Base-by-base conservation (phyloP, 306 rosid species). In the Lathyrus aphaca region DNA sequence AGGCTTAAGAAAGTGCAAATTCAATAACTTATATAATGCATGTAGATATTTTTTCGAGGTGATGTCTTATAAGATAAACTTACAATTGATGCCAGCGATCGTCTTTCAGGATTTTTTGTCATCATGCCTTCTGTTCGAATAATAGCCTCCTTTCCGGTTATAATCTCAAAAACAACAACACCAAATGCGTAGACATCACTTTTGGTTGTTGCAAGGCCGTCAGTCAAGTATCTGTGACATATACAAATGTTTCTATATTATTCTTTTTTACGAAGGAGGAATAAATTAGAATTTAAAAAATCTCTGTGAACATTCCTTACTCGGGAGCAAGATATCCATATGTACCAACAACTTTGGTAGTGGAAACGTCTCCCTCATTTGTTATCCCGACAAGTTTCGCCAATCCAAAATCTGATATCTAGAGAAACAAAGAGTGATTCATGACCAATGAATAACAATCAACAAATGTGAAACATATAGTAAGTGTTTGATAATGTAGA, bases 391-490 rank as follows among this genome's bases (percentile, higher is more conserved):
- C 89, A 69, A 91, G 97, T 72, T 89, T 94, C 29, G 99, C 99
- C 84, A 94, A 82, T 73, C 99, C 99, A 69, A 94, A 94, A 83
- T 94, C 99, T 70, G 99, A 94, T 80, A 94, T 91, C 99, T 94
- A 56, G 57, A 70, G 53, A 72, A 57, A 66, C 11, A 19, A 15
- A 72, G 48, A 30, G 25, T 45, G 44, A 38, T 64, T 6, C 19
- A 75, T 59, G 62, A 66, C 50, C 56, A 10, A 77, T 46, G 66
- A 21, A 21, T 21, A 21, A 51, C 53, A 72, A 12, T 66, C 70
- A 66, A 51, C n/a, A 53, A 55, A 55, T 59, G 18, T 60, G 30
- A 32, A 80, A 69, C 23, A 48, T 56, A 63, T 38, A 10, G 16
- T 50, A 65, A 73, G 19, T 27, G 54, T 69, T 66, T 39, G 54